Evolutionary conservation across 352 stramenopile genomes (phyloP).

Genomic region (Globisporangium acanthophoron): DNA sequence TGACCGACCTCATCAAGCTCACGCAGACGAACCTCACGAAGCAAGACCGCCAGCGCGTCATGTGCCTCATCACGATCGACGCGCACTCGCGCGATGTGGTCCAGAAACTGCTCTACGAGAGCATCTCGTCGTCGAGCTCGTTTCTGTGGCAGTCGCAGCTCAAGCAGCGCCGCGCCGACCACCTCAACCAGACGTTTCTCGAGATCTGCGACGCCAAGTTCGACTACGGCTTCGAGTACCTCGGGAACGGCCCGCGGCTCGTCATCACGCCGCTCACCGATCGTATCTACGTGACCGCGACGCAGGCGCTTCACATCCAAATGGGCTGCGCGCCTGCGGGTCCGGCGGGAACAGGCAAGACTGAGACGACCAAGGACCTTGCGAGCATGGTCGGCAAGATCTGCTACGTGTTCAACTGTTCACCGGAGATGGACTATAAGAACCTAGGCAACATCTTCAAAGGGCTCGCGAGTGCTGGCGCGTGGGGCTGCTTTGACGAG

Average conservation of each 20-base stretch:
- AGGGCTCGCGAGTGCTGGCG: constrained; percentile 86
- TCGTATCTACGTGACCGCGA: constrained; percentile 94
- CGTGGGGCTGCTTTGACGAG: constrained; percentile 96
- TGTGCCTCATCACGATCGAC: constrained; percentile 95
- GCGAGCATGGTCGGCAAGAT: constrained; percentile 90
- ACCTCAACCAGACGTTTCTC: constrained; percentile 49
- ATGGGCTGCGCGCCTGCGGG: constrained; percentile 94
- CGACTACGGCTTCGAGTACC: constrained; percentile 94
- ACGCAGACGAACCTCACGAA: constrained; percentile 80
- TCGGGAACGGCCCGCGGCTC: constrained; percentile 90
- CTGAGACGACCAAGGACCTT: constrained; percentile 94
- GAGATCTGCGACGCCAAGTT: constrained; percentile 92
- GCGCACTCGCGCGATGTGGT: constrained; percentile 90
- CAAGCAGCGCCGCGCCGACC: constrained; percentile 64
- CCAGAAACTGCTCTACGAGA: constrained; percentile 86
- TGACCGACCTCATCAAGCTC: constrained; percentile 91
- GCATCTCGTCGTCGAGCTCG: constrained; percentile 56
- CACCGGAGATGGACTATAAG: constrained; percentile 95
- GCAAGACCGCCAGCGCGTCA: constrained; percentile 88
- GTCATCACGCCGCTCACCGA: constrained; percentile 94
- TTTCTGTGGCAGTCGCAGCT: constrained; percentile 95
- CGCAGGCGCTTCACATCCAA: constrained; percentile 92
- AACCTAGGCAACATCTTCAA: constrained; percentile 96
- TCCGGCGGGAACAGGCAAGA: constrained; percentile 90
- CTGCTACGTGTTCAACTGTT: constrained; percentile 95